These are phyloP conservation scores for Dendrobium catenatum DNA, from an alignment of 106 monocot species.

Conservation along the genomic window DNA sequence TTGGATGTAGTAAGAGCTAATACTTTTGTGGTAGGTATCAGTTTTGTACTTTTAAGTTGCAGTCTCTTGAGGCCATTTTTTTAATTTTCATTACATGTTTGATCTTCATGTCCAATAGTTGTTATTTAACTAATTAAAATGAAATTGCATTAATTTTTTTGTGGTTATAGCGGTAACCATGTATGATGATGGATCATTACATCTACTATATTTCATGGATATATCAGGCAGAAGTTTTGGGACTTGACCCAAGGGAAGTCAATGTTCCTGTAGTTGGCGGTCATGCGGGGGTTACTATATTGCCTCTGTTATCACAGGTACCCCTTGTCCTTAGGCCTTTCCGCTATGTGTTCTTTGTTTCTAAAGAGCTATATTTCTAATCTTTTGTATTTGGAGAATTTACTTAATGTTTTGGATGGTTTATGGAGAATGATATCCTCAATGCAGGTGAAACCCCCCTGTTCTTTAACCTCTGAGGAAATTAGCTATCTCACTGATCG, in stretches of 20 bases:
- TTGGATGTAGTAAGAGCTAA: conserved; percentile 76
- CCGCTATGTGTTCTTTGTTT: not conserved
- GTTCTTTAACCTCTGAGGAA: conserved; percentile 76
- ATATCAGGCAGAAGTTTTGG: conserved; percentile 90
- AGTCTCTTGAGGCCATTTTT: no score
- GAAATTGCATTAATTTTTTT: not conserved
- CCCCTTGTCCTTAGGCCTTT: not conserved
- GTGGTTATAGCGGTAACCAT: not conserved
- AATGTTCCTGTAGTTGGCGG: conserved; percentile 97
- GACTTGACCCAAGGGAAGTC: conserved; percentile 81
- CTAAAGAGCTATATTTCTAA: not conserved
- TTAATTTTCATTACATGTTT: not conserved
- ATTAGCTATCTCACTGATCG: conserved; percentile 73
- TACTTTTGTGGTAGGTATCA: conserved; percentile 83
- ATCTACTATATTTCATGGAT: not conserved
- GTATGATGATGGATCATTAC: not conserved
- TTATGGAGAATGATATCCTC: not conserved
- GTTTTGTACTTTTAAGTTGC: not conserved
- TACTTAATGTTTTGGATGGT: not conserved
- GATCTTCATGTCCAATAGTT: not conserved
- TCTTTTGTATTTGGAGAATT: not conserved
- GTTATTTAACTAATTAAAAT: not conserved
- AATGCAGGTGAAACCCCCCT: conserved; percentile 74
- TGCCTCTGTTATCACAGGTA: conserved; percentile 95
- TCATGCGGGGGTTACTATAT: conserved; percentile 97